Evolutionary conservation across 2,329 filamentous ascomycete species (phyloP), one percentile per base, ranked within the genome.

Genomic region (Sporothrix brunneoviolacea): DNA sequence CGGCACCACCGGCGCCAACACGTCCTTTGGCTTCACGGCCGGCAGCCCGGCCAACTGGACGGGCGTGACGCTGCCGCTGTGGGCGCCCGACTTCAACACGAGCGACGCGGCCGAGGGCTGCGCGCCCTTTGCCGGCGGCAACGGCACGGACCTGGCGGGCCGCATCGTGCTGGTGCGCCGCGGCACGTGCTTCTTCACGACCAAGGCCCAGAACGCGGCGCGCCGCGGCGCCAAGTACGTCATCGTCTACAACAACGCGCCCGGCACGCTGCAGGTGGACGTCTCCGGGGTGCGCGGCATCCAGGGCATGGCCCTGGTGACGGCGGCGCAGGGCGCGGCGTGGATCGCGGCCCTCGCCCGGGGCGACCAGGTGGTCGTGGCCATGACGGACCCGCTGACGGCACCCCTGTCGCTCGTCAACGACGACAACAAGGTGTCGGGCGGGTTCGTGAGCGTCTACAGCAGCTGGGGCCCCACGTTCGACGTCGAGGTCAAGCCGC

Each of bases 161-260:
- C 68, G 75, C 44, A 74, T 86, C 33, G 79, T 82, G 4, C 72
- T 85, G 8, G 68, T 85, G 35, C 76, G 77, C 41, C 74, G 79
- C 21, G 80, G 80, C 43, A 72, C 65, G 8, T 84, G 81, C 61
- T 70, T 70, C 0, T 82, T 82, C 52, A 66, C 68, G 2, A 58
- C 70, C 12, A 83, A 84, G 66, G 72, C 72, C 2, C 59, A 66
- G 36, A 77, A 80, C 52, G 75, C 76, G 4, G 73, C 67, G 2
- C 70, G 68, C 7, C 70, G 70, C 43, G 82, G 82, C 10, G 82
- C 79, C 44, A 73, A 76, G 59, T 82, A 83, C 55, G 64, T 85
- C 48, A 64, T 85, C 56, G 68, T 82, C 58, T 84, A 83, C 64
- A 83, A 83, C 69, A 79, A 77, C 55, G 63, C 62, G 4, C 55